Base-by-base conservation (phyloP, 2,329 filamentous ascomycete genomes). In the Colletotrichum limetticola region DNA sequence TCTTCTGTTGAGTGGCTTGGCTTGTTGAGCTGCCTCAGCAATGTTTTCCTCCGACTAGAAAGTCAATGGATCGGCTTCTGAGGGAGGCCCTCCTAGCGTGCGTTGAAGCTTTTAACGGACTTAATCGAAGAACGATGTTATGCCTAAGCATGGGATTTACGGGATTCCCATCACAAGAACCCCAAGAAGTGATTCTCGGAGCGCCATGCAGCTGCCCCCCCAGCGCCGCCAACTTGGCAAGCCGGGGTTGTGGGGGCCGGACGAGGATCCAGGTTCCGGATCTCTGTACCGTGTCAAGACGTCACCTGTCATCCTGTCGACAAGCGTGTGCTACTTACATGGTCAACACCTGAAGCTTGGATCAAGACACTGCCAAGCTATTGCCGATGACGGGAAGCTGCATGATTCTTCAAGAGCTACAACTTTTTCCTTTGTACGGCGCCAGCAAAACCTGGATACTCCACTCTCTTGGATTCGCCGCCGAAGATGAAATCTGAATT, bases 201-300 rank as follows among this genome's bases (percentile, higher is more conserved):
- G 22, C 59, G 53, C 69, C 65, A 56, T 64, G 66, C 59, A 60
- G 42, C 66, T 42, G 42, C 26, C 59, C 70, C 70, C 70, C 66
- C 32, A 72, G 55, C 52, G 66, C 59, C 52, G 58, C 35, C 30
- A 37, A 63, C 70, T 64, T 69, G 65, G 70, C 66, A 60, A 42
- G 37, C 53, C 59, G 55, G 24, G 28, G 32, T n/a, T 55, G 66
- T 49, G 70, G 59, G 28, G 46, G 30, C 60, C 55, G 60, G 66
- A 60, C 28, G 59, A 32, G 46, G 58, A 46, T 69, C 59, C 26
- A 37, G 22, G 26, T 60, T 65, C 66, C 19, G 70, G 26, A 59
- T 49, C 46, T 49, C 42, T 32, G 26, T 30, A 12, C 42, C 28
- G 52, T 8, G 30, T 19, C 58, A 11, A 42, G 26, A 46, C 66